A percentile compares a stretch with the other conserved stretches of the same genome.
Evolutionary conservation across 768 basidiomycete genomes (phyloP).

Genomic region (Boletus vermiculosoides): DNA sequence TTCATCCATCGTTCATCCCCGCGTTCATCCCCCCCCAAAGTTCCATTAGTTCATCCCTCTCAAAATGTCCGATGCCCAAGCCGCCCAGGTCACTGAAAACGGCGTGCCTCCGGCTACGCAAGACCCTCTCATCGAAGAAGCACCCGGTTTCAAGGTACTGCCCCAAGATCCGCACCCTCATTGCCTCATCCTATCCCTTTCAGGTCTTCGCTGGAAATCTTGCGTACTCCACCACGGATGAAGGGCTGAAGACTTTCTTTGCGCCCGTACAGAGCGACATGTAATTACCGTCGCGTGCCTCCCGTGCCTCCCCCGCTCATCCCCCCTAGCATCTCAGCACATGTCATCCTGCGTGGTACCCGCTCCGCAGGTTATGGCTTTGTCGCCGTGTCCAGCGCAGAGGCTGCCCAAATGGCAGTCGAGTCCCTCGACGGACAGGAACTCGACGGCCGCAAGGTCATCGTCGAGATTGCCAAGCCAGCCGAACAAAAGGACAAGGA

Average conservation of each 20-base stretch:
- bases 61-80: conserved; percentile 90
- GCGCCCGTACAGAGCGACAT: conserved; percentile 83
- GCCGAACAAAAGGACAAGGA: conserved; percentile 80
- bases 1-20: conserved; percentile 69
- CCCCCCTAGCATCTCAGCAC: conserved; percentile 65
- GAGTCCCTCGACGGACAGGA: conserved; percentile 83
- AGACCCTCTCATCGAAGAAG: conserved; percentile 64
- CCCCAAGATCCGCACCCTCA: conserved; percentile 17
- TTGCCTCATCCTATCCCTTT: conserved; percentile 8
- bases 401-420: conserved; percentile 85
- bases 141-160: conserved; percentile 75
- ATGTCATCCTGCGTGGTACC: conserved; percentile 81
- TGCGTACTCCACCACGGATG: conserved; percentile 90
- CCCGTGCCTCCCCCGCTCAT: conserved; percentile 9
- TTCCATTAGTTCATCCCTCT: conserved; percentile 53
- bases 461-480: conserved; percentile 92
- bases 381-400: conserved; percentile 75
- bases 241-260: conserved; percentile 94
- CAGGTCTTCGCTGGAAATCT: conserved; percentile 96
- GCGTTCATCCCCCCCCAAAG: conserved; percentile 43
- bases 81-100: conserved; percentile 78
- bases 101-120: conserved; percentile 81
- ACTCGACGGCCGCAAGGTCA: conserved; percentile 84
- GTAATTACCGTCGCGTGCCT: conserved; percentile 49
- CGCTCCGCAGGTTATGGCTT: conserved; percentile 93